Base-by-base conservation (phyloP, 495 filamentous ascomycete genomes). In the Xylaria scruposa region DNA sequence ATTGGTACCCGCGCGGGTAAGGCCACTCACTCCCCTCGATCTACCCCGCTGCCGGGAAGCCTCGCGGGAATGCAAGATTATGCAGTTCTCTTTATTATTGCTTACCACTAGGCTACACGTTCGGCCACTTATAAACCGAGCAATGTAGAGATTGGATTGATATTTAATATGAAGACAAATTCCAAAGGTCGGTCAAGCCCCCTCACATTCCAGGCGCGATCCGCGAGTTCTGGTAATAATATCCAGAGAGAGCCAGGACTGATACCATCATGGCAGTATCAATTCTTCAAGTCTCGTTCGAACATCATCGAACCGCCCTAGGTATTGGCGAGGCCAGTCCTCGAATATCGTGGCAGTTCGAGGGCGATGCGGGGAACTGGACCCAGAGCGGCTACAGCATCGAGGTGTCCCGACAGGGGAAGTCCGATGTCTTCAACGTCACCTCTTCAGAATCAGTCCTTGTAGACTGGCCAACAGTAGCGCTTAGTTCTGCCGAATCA, bases 381-480 rank as follows among this genome's bases (percentile, higher is more conserved):
- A 51, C 51, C 0, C 78, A 80, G 51, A 70, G 71, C 44, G 62
- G 69, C 33, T 80, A 80, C n/a, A 74, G 66, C 31, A 56, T 80
- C 36, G 77, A 76, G 38, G 46, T 80, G 15, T 71, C 73, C 1
- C 70, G 70, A 17, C 38, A 73, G 15, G 66, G 47, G 1, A 54
- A 73, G 6, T 46, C 68, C 33, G 74, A 76, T 31, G 40, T 78
- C 49, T 80, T 75, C 38, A 68, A 78, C 13, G 69, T 73, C 56
- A 75, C 76, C 46, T 78, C 78, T 2, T 67, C 74, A 1, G 72
- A 81, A 1, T 88, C 86, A 0, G 75, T 85, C 15, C 81, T 87
- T 1, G 81, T 88, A 0, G 85, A 84, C n/a, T 88, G 86, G 86
- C 86, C 85, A 17, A 81, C 81, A 0, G 72, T 78, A 1, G 79